Base-by-base conservation (phyloP, 176 grass and related monocot genomes). In the Oryza officinalis region DNA sequence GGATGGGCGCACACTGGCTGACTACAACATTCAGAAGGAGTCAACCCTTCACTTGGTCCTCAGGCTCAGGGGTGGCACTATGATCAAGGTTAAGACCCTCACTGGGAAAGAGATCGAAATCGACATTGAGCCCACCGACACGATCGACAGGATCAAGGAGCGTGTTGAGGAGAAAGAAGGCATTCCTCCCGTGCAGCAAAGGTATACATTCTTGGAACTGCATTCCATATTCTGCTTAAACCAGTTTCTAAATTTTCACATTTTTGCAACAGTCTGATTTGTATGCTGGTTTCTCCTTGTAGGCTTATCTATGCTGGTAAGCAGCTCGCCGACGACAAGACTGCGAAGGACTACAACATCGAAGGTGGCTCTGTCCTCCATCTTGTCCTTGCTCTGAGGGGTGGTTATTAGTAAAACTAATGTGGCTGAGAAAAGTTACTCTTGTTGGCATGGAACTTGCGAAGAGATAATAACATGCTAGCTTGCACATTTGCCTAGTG, bases 241-340 rank as follows among this genome's bases (percentile, higher is more conserved):
- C 22, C 27, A 45, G 6, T 38, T 44, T 1, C 26, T 76, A 12
- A 20, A 63, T n/a, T 33, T 66, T 33, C 30, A 2, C 8, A 47
- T 14, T 7, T 40, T 22, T 61, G 35, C 20, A 17, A 35, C 17
- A 5, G 7, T 73, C n/a, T 32, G 20, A 14, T 23, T 50, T 50
- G 37, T 17, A 54, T 66, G 26, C 10, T 83, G 13, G 13, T 63
- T 31, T 79, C 0, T 47, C 10, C 31, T 27, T 75, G 69, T 80
- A 96, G 97, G 91, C 80, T 99, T 43, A 96, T 99, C 71, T 99
- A 96, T 82, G 97, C 97, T 47, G 97, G 93, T 43, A 99, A 99
- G 89, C 97, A 99, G 83, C 91, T 99, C 47, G 97, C 97, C 5
- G 97, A 99, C 81, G 97, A 99, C 74, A 99, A 99, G 88, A 96